Evolutionary conservation across 2,329 filamentous ascomycete species (phyloP), one percentile per base, ranked within the genome.

Genomic region (Esteya vermicola): DNA sequence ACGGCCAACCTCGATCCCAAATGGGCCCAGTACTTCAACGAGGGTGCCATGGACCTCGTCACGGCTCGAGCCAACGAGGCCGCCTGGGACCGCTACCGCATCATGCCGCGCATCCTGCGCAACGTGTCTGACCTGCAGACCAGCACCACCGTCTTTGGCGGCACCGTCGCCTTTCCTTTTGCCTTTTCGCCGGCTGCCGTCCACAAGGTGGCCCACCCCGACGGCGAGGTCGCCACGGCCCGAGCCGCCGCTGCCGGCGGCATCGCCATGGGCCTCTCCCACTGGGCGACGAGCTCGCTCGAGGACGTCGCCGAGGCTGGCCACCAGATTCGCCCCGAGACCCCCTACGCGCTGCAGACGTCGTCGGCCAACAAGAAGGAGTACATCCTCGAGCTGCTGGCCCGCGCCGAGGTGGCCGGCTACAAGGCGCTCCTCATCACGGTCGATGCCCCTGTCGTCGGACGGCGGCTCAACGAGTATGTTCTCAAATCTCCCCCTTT

Each of bases 171-270:
- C 1, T 58, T 75, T 3, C 71, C 72, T 0, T 54, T 77, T 3
- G 68, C 67, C 10, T 64, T 75, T 30, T 62, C 64, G 4, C 71
- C 70, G 0, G 62, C 69, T 0, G 71, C 67, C 3, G 65, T 70
- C 51, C 69, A 73, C 43, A 57, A 59, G 26, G 55, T 72, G 10
- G 69, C 68, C 2, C 68, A 72, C 45, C 53, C 58, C 0, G 67
- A 71, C 26, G 70, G 69, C 9, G 70, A 73, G 46, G 40, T 64
- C 1, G 70, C 60, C 1, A 68, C 64, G 0, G 64, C 63, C 1
- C 56, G 62, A 4, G 68, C 67, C 1, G 64, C 63, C 4, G 61
- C 61, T 12, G 57, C 56, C 21, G 50, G 53, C 12, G 57, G 58
- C 4, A 52, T 70, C 12, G 50, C 55, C 43, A 70, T 70, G 66